phyloP scores from a whole-genome alignment of 495 filamentous ascomycete genomes.

The Neurospora sp. region DNA sequence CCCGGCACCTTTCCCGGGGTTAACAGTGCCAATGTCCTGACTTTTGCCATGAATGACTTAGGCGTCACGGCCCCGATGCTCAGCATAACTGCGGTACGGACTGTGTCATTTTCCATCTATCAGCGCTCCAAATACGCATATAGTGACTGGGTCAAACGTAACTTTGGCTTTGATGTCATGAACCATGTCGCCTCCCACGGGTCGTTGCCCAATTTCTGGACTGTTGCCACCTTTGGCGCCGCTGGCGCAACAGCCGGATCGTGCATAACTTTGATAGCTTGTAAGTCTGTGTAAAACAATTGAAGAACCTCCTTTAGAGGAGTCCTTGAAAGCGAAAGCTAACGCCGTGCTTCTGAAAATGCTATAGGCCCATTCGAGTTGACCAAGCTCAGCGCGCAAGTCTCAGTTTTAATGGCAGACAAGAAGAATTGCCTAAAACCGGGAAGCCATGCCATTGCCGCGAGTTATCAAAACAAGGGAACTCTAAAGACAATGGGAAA shows the following conservation, averaged over 20 bases:
- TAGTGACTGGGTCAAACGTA: conserved; percentile 51
- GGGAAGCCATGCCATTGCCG: conserved; percentile 46
- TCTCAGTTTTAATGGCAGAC: conserved; percentile 75
- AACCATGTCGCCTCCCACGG: conserved; percentile 59
- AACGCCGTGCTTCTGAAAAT: not conserved
- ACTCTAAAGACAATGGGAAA: conserved; percentile 70
- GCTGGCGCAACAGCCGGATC: conserved; percentile 74
- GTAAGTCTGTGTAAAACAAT: conserved; percentile 40
- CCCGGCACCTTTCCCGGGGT: not conserved
- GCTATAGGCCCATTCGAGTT: conserved; percentile 77
- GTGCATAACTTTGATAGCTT: conserved; percentile 73
- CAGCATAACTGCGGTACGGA: conserved; percentile 82
- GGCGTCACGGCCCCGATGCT: conserved; percentile 71
- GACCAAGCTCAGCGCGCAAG: conserved; percentile 82
- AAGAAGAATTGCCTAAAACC: conserved; percentile 44
- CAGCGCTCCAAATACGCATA: conserved; percentile 71
- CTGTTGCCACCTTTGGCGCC: conserved; percentile 63
- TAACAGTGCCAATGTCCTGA: not conserved
- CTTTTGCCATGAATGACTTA: conserved; percentile 19
- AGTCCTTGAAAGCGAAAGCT: not conserved
- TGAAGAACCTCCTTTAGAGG: not conserved
- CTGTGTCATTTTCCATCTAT: conserved; percentile 90
- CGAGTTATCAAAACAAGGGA: conserved; percentile 69
- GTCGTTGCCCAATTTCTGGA: conserved; percentile 57
- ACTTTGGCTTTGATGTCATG: conserved; percentile 62